Percentiles rank a stretch among this genome's conserved stretches.
These are phyloP conservation scores for Polyplosphaeria fusca DNA, from an alignment of 495 filamentous ascomycete genomes.

Conservation along the genomic window DNA sequence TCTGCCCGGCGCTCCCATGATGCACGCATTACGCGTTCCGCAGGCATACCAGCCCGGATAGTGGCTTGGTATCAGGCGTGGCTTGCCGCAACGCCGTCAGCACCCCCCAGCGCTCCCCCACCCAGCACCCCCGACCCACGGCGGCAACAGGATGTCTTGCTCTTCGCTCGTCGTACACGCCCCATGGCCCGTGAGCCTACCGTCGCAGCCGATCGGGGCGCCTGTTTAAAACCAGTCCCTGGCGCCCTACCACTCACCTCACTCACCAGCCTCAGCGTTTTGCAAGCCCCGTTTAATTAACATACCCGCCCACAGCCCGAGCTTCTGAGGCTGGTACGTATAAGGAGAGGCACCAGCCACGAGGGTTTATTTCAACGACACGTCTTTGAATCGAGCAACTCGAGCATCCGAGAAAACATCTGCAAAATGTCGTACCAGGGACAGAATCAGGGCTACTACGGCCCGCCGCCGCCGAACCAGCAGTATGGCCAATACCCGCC, in stretches of 20 bases:
- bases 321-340: neutral
- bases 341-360: neutral
- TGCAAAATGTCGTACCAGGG: neutral
- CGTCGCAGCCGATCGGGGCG: neutral
- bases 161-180: neutral
- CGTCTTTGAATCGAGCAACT: neutral
- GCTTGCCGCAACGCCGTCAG: no score
- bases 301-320: neutral
- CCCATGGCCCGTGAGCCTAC: neutral
- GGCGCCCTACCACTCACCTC: no score
- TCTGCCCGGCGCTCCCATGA: no score
- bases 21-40: neutral
- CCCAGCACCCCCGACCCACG: no score
- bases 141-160: neutral
- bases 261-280: neutral
- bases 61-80: neutral
- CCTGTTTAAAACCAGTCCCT: no score
- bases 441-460: constrained; percentile 15
- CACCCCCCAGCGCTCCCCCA: no score
- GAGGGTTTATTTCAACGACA: neutral
- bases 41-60: neutral
- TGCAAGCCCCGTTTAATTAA: neutral
- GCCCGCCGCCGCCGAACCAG: constrained; percentile 6
- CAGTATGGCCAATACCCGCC: constrained; percentile 14
- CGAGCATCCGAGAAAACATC: no score